A percentile compares a stretch with the other conserved stretches of the same genome.
These are phyloP conservation scores for Wickerhamiella galacta DNA, from an alignment of 805 yeast species.

Conservation along the genomic window DNA sequence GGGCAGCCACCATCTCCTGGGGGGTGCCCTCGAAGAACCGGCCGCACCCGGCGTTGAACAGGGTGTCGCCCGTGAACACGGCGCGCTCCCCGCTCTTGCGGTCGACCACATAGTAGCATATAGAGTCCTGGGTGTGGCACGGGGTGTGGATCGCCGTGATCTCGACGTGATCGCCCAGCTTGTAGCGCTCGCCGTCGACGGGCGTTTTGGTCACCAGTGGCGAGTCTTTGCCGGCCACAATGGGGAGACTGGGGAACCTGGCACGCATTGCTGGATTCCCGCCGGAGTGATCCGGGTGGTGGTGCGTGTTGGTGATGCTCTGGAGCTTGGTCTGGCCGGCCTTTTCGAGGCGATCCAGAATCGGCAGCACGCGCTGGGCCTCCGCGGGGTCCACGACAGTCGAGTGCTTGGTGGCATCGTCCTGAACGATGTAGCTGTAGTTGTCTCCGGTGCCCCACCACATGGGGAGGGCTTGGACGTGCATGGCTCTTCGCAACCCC, in stretches of 20 bases:
- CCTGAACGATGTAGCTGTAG: conserved; percentile 66
- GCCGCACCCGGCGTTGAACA: conserved; percentile 91
- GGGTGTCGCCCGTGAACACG: conserved; percentile 90
- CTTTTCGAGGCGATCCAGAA: conserved; percentile 22
- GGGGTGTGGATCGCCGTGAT: conserved; percentile 86
- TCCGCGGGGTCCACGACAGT: conserved; percentile 91
- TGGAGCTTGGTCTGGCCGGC: conserved; percentile 31
- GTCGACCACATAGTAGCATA: conserved; percentile 69
- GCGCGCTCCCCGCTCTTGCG: conserved; percentile 43
- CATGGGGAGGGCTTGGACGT: conserved; percentile 69
- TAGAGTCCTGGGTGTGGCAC: conserved; percentile 93
- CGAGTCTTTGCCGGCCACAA: conserved; percentile 74
- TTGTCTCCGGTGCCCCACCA: conserved; percentile 92
- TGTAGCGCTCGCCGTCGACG: conserved; percentile 39
- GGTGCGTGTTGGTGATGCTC: conserved; percentile 89
- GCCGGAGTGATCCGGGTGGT: conserved; percentile 88
- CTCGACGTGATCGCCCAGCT: conserved; percentile 45
- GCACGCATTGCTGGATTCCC: conserved; percentile 40
- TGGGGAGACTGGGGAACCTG: conserved; percentile 33
- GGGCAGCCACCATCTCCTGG: conserved; percentile 56
- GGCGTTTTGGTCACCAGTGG: conserved; percentile 62
- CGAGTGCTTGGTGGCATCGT: conserved; percentile 45
- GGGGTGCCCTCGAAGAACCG: conserved; percentile 89
- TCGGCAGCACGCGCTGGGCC: conserved; percentile 48
- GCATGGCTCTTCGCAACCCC: too few relatives aligned